These are phyloP conservation scores for Cutaneotrichosporon cutaneum DNA, from an alignment of 1,284 basidiomycete genomes.

Conservation along the genomic window DNA sequence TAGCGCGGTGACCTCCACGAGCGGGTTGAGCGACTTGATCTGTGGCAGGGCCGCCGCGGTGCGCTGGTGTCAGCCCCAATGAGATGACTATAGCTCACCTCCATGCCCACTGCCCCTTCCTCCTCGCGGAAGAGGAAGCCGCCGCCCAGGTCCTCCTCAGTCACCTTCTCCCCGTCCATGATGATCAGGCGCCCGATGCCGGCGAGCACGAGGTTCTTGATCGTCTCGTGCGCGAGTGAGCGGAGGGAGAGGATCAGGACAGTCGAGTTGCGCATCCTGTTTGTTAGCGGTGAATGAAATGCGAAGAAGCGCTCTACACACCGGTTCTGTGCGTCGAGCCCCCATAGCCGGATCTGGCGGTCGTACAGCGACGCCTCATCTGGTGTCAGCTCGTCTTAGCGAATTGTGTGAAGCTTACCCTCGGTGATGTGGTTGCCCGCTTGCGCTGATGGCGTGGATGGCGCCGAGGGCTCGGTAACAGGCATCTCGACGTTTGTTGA, in stretches of 20 bases:
- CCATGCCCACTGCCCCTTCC: constrained; percentile 72
- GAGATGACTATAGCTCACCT: constrained; percentile 57
- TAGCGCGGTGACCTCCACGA: constrained; percentile 74
- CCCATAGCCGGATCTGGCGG: constrained; percentile 96
- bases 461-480: background rate
- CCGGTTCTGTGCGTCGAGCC: constrained; percentile 94
- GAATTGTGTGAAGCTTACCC: constrained; percentile 21
- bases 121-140: constrained; percentile 93
- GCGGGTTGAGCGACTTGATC: constrained; percentile 86
- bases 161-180: constrained; percentile 57
- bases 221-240: constrained; percentile 88
- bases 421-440: constrained; percentile 40
- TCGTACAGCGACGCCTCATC: constrained; percentile 89
- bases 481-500: constrained; percentile 1
- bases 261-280: constrained; percentile 88
- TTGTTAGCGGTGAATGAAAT: background rate
- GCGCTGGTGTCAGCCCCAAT: constrained; percentile 58
- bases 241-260: constrained; percentile 79
- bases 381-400: constrained; percentile 35
- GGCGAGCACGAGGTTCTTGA: constrained; percentile 78
- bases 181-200: constrained; percentile 60
- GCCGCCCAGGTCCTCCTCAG: constrained; percentile 75
- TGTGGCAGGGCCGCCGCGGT: constrained; percentile 77
- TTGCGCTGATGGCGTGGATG: background rate
- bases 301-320: constrained; percentile 50